These are phyloP conservation scores for Trichoderma semiorbis DNA, from an alignment of 2,329 filamentous ascomycete genomes.

Conservation along the genomic window DNA sequence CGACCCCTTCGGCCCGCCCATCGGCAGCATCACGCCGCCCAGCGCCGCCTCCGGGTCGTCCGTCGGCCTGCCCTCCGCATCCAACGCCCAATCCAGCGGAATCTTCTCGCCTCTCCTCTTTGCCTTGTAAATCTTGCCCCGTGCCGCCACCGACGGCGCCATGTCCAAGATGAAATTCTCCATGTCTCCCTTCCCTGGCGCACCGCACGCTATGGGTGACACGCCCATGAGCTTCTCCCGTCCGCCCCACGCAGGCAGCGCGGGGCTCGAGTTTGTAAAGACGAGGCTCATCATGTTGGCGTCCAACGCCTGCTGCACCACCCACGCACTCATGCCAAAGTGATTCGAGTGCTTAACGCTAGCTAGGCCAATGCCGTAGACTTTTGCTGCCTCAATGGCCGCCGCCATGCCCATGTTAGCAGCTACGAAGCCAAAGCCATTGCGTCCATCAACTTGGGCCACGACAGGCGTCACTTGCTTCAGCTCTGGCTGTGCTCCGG, in stretches of 20 bases:
- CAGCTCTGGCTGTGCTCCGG: conserved; percentile 56
- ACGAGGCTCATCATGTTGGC: conserved; percentile 67
- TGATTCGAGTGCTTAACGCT: conserved; percentile 75
- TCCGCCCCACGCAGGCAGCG: conserved; percentile 68
- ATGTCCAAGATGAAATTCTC: conserved; percentile 68
- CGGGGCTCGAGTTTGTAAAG: conserved; percentile 70
- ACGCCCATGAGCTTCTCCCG: conserved; percentile 68
- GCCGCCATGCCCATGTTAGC: conserved; percentile 63
- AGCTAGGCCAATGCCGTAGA: conserved; percentile 71
- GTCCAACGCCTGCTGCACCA: conserved; percentile 74
- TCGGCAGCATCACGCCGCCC: conserved; percentile 77
- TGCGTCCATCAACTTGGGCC: conserved; percentile 63
- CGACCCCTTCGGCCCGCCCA: conserved; percentile 81
- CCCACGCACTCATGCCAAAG: conserved; percentile 79
- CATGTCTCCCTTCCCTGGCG: conserved; percentile 57
- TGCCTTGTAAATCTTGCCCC: conserved; percentile 73
- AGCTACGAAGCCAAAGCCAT: conserved; percentile 73
- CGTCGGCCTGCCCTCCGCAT: conserved; percentile 64
- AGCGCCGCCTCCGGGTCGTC: conserved; percentile 69
- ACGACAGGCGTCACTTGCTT: conserved; percentile 66
- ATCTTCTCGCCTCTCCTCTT: conserved; percentile 65
- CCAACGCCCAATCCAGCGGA: conserved; percentile 71
- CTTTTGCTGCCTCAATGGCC: conserved; percentile 63
- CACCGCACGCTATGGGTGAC: conserved; percentile 71
- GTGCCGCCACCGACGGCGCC: conserved; percentile 65